These are phyloP conservation scores for Arachis stenosperma DNA, from an alignment of 306 rosid species.

Conservation along the genomic window DNA sequence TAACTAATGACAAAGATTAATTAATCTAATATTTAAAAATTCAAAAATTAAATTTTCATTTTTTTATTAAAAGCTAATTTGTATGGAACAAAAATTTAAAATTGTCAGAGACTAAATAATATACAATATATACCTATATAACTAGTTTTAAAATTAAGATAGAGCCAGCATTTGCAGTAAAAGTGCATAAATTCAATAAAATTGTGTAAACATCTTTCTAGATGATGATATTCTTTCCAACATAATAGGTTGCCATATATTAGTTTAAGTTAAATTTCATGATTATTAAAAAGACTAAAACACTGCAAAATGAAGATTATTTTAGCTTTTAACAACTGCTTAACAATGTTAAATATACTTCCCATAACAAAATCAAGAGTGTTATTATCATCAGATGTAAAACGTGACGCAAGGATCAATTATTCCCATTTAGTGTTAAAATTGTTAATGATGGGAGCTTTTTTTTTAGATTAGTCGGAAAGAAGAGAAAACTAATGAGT, in stretches of 20 bases:
- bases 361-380: neutral
- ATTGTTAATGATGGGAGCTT: conserved; percentile 13
- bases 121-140: no score
- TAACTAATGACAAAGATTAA: no score
- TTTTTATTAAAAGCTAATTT: no score
- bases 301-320: neutral
- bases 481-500: conserved; percentile 34
- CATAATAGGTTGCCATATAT: no score
- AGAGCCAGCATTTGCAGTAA: neutral
- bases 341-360: neutral
- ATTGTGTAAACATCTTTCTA: no score
- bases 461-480: conserved; percentile 5
- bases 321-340: neutral
- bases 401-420: conserved; percentile 1
- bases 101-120: no score
- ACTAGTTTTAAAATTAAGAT: neutral
- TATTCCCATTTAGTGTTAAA: neutral
- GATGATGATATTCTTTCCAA: neutral
- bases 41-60: no score
- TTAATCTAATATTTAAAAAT: no score
- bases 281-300: neutral
- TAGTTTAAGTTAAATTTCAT: no score
- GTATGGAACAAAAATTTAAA: no score
- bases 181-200: neutral
- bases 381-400: conserved; percentile 10